These are phyloP conservation scores for Sporisorium iseilematis-ciliati DNA, from an alignment of 1,284 basidiomycete species.

Conservation along the genomic window DNA sequence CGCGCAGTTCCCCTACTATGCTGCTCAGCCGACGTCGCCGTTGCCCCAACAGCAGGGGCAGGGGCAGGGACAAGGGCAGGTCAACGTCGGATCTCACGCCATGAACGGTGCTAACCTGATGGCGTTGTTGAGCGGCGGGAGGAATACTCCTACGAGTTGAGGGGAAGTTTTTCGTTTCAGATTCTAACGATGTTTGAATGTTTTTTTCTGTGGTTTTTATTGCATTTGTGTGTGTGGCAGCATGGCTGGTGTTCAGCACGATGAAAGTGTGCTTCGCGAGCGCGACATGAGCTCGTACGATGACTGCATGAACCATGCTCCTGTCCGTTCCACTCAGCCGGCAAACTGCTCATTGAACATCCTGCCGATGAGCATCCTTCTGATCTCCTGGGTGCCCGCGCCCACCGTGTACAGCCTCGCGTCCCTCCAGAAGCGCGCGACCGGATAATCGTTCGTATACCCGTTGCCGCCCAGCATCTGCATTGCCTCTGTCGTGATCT, in stretches of 20 bases:
- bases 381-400: slow-evolving; percentile 64
- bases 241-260: neutral
- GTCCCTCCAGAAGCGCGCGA: slow-evolving; percentile 55
- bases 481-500: slow-evolving; percentile 60
- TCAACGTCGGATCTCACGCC: slow-evolving; percentile 35
- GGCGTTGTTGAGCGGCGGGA: slow-evolving; percentile 40
- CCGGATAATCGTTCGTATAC: slow-evolving; percentile 56
- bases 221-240: too few relatives aligned
- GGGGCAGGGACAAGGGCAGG: slow-evolving; percentile 13
- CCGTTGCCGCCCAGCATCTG: slow-evolving; percentile 62
- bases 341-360: slow-evolving; percentile 46
- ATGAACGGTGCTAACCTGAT: slow-evolving; percentile 54
- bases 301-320: too few relatives aligned
- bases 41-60: neutral
- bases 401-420: slow-evolving; percentile 62
- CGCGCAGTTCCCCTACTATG: slow-evolving; percentile 37
- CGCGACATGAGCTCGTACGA: too few relatives aligned
- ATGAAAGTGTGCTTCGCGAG: neutral
- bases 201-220: too few relatives aligned
- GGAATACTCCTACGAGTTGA: slow-evolving; percentile 24
- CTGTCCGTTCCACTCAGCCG: too few relatives aligned
- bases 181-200: neutral
- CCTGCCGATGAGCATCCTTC: slow-evolving; percentile 62
- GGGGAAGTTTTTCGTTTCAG: neutral
- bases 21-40: slow-evolving; percentile 15